Evolutionary conservation across 2,329 filamentous ascomycete genomes (phyloP).

Genomic region (Septoria petroselini): DNA sequence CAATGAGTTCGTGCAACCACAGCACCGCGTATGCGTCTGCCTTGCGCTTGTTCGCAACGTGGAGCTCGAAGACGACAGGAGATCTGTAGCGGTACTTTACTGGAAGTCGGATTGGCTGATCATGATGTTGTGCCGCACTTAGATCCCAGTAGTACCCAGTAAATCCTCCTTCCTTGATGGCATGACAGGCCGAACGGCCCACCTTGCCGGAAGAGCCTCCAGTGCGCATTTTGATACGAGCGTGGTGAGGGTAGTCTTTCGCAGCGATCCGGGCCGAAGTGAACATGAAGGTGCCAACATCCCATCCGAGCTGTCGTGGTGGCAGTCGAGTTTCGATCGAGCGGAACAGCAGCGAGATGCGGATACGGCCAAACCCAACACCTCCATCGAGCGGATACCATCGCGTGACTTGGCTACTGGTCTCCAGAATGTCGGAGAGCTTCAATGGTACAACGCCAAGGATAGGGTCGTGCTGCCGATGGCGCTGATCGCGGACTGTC

Average conservation of each 20-base stretch:
- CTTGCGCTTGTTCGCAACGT: slow-evolving; percentile 64
- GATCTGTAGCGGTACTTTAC: slow-evolving; percentile 89
- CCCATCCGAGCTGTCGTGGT: slow-evolving; percentile 84
- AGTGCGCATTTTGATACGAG: slow-evolving; percentile 74
- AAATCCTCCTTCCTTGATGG: slow-evolving; percentile 55
- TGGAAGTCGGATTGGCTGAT: slow-evolving; percentile 67
- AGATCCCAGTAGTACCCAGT: slow-evolving; percentile 58
- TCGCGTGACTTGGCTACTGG: slow-evolving; percentile 77
- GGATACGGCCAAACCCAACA: slow-evolving; percentile 81
- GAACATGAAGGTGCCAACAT: slow-evolving; percentile 93
- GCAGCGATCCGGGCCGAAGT: slow-evolving; percentile 66
- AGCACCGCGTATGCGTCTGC: slow-evolving; percentile 73
- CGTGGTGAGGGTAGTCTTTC: slow-evolving; percentile 57
- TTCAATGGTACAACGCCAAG: slow-evolving; percentile 88
- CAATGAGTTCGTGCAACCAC: slow-evolving; percentile 82
- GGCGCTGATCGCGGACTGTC: slow-evolving; percentile 81
- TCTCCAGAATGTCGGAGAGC: slow-evolving; percentile 81
- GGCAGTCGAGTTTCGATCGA: slow-evolving; percentile 83
- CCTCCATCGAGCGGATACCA: slow-evolving; percentile 98
- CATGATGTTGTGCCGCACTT: slow-evolving; percentile 16
- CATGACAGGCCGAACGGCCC: slow-evolving; percentile 60
- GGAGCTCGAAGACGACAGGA: slow-evolving; percentile 85
- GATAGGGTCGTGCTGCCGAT: slow-evolving; percentile 91
- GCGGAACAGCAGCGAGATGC: slow-evolving; percentile 85
- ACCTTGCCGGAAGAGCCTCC: slow-evolving; percentile 77